Evolutionary conservation across 2,329 filamentous ascomycete genomes (phyloP), one percentile per base, ranked within the genome.

Genomic region (Dactylellina sp.): DNA sequence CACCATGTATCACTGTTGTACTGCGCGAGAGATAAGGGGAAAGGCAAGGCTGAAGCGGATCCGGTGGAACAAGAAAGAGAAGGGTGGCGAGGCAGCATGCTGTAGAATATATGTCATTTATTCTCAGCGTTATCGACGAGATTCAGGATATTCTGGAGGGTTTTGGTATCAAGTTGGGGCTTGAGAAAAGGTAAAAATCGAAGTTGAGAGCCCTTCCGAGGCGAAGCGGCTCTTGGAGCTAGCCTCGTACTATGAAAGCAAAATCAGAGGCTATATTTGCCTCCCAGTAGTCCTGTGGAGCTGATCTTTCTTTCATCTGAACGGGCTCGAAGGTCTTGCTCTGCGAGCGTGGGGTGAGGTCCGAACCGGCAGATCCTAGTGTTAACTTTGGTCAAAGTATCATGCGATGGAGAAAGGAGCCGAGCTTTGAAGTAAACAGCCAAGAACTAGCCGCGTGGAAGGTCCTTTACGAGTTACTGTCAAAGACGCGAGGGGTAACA

Each of bases 371-470:
- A 42, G 39, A 56, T 64, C 42, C 32, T 63, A 14, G 46, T 28
- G 7, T 32, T 52, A n/a, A 32, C n/a, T 24, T 35, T 12, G 6
- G 6, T 12, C 32, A 6, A 35, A 47, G 50, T 70, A 71, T 71
- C 65, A 71, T 44, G 40, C 65, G 49, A 50, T 50, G 37, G n/a
- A 46, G 39, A 47, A 46, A 25, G 35, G 32, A 68, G 37, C 68
- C 68, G 68, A 72, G 60, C 60, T 44, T 60, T 52, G 68, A 72
- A 4, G 5, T 32, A 9, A 9, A 46, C 22, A 12, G 59, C 60
- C 46, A 68, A 60, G 63, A 68, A 53, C 2, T 46, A 47, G 52
- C 53, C 60, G 68, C 68, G 42, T 53, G 59, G 52, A 66, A 39
- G 62, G 7, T 7, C 32, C 40, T 24, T 64, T 35, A 49, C 11